Conservation (phyloP, 192 early-diverging fungal species). For the Podila horticola region DNA sequence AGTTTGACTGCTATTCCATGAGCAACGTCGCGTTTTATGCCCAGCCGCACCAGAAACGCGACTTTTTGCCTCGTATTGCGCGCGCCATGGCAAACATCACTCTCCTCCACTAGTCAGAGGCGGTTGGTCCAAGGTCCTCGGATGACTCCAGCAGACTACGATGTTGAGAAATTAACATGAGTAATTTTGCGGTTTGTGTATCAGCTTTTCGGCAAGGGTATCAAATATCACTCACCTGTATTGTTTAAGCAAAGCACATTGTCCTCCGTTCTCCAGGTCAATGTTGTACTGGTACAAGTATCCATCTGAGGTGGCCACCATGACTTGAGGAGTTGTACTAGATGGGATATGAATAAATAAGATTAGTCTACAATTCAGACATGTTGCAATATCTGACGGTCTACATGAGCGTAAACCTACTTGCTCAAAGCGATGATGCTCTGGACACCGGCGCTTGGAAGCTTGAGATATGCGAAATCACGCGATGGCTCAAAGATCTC, state of each 20-base stretch:
- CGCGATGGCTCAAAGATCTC: constrained; percentile 96
- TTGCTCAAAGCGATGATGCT: constrained; percentile 80
- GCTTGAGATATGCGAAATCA: constrained; percentile 93
- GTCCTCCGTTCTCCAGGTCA: constrained; percentile 89
- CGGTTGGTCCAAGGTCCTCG: constrained; percentile 2
- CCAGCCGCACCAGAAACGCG: background rate
- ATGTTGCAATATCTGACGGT: background rate
- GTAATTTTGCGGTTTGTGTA: background rate
- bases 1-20: background rate
- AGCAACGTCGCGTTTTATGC: background rate
- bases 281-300: constrained; percentile 92
- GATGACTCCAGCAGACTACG: constrained; percentile 8
- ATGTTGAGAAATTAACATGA: background rate
- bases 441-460: constrained; percentile 81
- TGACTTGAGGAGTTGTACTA: constrained; percentile 80
- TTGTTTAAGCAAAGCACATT: constrained; percentile 86
- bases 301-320: constrained; percentile 92
- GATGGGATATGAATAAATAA: background rate
- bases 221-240: constrained; percentile 60
- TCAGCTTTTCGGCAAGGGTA: background rate
- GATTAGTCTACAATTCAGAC: background rate
- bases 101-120: background rate
- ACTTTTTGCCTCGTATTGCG: background rate
- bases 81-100: background rate
- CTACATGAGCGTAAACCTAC: constrained; percentile 41